A percentile compares a stretch with the other conserved stretches of the same genome.
Conservation (phyloP, 2,329 filamentous ascomycete genomes). For the Scortechinia acanthostroma region DNA sequence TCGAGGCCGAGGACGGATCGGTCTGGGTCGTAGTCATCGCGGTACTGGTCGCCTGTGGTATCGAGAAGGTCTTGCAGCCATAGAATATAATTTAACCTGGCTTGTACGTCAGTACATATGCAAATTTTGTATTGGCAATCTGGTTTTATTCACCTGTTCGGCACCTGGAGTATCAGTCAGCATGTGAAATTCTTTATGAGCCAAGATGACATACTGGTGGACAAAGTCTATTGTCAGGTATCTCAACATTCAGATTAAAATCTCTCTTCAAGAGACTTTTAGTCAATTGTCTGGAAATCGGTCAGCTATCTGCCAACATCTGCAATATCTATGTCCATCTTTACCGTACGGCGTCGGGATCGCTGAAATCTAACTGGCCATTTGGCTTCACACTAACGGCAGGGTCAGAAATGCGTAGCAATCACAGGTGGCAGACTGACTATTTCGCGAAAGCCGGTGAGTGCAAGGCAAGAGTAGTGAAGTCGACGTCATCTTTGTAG, state of each 20-base stretch:
- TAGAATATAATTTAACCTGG: conserved; percentile 54
- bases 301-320: conserved; percentile 6
- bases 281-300: conserved; percentile 39
- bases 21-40: conserved; percentile 30
- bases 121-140: neutral
- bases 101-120: neutral
- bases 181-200: neutral
- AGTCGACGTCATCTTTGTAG: conserved; percentile 54
- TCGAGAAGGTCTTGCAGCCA: conserved; percentile 59
- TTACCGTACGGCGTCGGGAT: conserved; percentile 48
- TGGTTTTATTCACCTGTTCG: neutral
- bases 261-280: conserved; percentile 47
- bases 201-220: conserved; percentile 37
- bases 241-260: conserved; percentile 43
- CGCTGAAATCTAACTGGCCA: conserved; percentile 50
- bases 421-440: conserved; percentile 27
- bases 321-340: conserved; percentile 5
- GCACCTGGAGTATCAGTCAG: neutral
- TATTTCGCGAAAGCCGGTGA: conserved; percentile 51
- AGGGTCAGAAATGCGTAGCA: neutral
- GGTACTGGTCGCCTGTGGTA: conserved; percentile 33
- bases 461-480: conserved; percentile 47
- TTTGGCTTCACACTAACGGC: conserved; percentile 33
- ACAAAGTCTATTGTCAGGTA: conserved; percentile 53
- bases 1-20: conserved; percentile 45